These are phyloP conservation scores for Babesia divergens DNA, from an alignment of 169 alveolate species.

Conservation along the genomic window DNA sequence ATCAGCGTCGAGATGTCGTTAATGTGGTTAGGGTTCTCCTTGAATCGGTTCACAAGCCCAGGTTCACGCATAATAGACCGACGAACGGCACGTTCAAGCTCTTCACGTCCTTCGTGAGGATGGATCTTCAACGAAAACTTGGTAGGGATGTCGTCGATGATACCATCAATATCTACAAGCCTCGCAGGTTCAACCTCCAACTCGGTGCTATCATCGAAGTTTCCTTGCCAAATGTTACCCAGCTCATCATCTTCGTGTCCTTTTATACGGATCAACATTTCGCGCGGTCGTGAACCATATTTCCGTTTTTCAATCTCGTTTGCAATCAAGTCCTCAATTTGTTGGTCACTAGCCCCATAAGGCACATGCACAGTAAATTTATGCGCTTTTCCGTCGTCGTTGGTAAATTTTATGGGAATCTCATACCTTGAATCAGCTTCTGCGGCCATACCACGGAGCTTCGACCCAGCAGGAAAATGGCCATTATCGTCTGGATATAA, in stretches of 20 bases:
- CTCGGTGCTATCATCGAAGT: constrained; percentile 15
- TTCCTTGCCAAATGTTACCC: constrained; percentile 41
- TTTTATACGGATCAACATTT: constrained; percentile 39
- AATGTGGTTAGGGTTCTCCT: constrained; percentile 33
- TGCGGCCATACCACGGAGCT: constrained; percentile 48
- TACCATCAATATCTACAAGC: constrained; percentile 49
- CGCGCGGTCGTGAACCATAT: constrained; percentile 36
- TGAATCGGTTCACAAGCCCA: constrained; percentile 17
- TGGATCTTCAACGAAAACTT: constrained; percentile 41
- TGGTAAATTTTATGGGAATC: constrained; percentile 34
- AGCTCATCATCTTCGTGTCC: constrained; percentile 36
- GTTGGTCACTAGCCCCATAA: constrained; percentile 52
- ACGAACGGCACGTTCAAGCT: constrained; percentile 35
- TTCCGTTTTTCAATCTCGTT: constrained; percentile 35
- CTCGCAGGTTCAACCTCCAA: constrained; percentile 41
- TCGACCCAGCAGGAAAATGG: constrained; percentile 62
- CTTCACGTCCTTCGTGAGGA: constrained; percentile 55
- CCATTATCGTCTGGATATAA: constrained; percentile 49
- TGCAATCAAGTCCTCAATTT: constrained; percentile 32
- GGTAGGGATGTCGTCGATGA: constrained; percentile 45
- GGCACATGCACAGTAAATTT: constrained; percentile 37
- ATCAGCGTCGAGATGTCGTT: constrained; percentile 39
- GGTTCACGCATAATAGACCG: constrained; percentile 37
- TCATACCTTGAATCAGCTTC: constrained; percentile 57
- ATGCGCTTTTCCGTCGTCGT: constrained; percentile 43